Percentiles rank a stretch among this genome's conserved stretches.
Conservation (phyloP, 139 green algal species). For the Pleodorina starrii region DNA sequence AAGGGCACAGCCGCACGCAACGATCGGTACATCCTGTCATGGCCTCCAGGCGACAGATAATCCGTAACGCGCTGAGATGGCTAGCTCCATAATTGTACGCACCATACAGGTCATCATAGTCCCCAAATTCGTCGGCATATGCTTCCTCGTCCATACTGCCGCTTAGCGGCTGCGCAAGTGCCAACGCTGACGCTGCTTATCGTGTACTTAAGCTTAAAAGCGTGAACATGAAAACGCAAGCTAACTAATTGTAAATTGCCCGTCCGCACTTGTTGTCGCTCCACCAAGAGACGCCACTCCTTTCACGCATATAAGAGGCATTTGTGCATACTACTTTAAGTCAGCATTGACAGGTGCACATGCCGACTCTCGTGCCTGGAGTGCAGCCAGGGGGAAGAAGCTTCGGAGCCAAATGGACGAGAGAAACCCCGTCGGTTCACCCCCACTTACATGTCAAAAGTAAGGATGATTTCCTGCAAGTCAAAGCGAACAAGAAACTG, state of each 20-base stretch:
- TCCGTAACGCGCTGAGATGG: no score
- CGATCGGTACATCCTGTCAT: not conserved
- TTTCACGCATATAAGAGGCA: not conserved
- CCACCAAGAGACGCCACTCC: not conserved
- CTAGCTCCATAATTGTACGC: not conserved
- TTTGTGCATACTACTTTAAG: not conserved
- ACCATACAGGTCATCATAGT: slow-evolving; percentile 25
- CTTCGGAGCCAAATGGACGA: not conserved
- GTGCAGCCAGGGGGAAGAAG: not conserved
- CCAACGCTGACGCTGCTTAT: not conserved
- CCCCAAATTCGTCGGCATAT: slow-evolving; percentile 10
- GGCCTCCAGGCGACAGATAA: not conserved
- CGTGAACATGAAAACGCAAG: not conserved
- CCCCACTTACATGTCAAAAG: not conserved
- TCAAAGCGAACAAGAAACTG: not conserved
- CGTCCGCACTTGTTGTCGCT: not conserved
- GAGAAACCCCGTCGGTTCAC: not conserved
- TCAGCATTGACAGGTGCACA: not conserved
- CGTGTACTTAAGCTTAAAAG: no score
- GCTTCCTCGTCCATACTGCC: not conserved
- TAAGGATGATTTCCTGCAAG: not conserved
- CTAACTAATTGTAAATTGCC: not conserved
- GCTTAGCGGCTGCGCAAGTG: not conserved
- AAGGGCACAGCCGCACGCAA: not conserved
- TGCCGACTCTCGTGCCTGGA: not conserved